Conservation (phyloP, 2,329 filamentous ascomycete species). For the Pseudogymnoascus sp. region DNA sequence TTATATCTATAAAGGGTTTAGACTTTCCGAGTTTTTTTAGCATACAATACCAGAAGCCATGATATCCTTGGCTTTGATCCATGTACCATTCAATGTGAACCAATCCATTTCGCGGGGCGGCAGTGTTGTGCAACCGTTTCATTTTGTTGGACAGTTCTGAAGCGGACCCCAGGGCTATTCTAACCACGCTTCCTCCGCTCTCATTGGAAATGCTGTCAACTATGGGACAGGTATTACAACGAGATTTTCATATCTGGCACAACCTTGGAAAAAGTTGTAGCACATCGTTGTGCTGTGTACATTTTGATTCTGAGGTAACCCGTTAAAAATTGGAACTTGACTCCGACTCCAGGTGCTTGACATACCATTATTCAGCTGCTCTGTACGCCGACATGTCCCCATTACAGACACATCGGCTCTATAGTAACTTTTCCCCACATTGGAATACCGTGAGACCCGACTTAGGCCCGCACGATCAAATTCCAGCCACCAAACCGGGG, state of each 20-base stretch:
- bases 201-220: slow-evolving; percentile 6
- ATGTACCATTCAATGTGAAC: slow-evolving; percentile 4
- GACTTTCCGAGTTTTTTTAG: background rate
- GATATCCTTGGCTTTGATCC: background rate
- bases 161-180: background rate
- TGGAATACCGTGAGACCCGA: background rate
- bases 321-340: background rate
- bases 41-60: slow-evolving; percentile 3
- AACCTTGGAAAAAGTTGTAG: background rate
- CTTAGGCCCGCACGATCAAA: background rate
- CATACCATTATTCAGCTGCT: slow-evolving; percentile 11
- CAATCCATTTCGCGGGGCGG: slow-evolving; percentile 9
- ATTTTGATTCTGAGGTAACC: slow-evolving; percentile 9
- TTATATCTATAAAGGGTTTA: slow-evolving; percentile 9
- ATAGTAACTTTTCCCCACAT: slow-evolving; percentile 8
- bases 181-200: background rate
- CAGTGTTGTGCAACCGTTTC: background rate
- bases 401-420: slow-evolving; percentile 23
- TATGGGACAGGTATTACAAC: background rate
- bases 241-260: slow-evolving; percentile 4
- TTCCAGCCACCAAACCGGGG: background rate
- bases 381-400: slow-evolving; percentile 23
- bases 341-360: background rate
- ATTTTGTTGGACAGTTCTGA: background rate
- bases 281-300: background rate